Evolutionary conservation across 306 rosid species (phyloP), one percentile per base, ranked within the genome.

Genomic region (Geum urbanum): DNA sequence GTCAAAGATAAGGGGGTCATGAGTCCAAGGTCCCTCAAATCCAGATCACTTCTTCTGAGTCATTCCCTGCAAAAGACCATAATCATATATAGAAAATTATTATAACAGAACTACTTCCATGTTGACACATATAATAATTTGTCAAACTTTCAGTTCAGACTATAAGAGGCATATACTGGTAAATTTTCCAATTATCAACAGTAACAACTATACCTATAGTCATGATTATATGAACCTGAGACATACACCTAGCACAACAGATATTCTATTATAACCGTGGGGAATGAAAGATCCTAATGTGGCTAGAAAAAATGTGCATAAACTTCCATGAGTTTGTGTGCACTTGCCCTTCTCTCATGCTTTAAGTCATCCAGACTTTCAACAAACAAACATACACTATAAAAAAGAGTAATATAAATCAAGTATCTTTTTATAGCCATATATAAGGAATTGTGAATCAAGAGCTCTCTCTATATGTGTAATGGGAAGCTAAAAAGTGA

Each of bases 181-280:
- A 51, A 19, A 56, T 10, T 4, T 5, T 56, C 7, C 16, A 53
- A 18, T 18, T 52, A 51, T 69, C 58, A 77, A 18, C 60, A 53
- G 45, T 11, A 61, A 18, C 68, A 75, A 68, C 52, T 74, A 65
- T 81, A 90, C 98, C 91, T 24, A 71, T 84, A 22, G 70, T 66
- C 78, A 76, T 63, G 77, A 77, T 69, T 66, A 19, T 63, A 63
- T 13, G 46, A 47, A 68, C 43, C 47, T 27, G 44, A 32, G 64
- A 59, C 45, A 2, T 35, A 35, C 64, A 14, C 64, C 45, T 32
- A 58, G 43, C 15, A 55, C 10, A 55, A 15, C 61, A 55, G 37
- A 55, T 55, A 32, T 16, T 58, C 12, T 59, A 35, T 12, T n/a
- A 12, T 19, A 18, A 18, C 2, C 0, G 6, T 35, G n/a, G 18